Conservation (phyloP, 176 grass and related monocot species). For the Bonia amplexicaulis region DNA sequence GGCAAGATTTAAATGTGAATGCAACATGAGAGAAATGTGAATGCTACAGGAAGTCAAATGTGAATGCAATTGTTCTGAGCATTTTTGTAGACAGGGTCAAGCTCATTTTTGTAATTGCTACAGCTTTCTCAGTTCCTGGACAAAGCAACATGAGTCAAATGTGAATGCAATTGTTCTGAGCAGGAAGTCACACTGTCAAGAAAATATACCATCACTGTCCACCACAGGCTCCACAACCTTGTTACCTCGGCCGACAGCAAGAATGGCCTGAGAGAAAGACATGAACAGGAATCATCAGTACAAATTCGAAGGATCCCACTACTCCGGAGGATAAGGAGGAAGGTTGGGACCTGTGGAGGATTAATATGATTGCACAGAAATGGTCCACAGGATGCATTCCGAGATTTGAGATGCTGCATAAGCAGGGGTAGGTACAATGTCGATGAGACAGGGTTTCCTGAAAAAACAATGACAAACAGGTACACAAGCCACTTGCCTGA, state of each 20-base stretch:
- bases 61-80: too few species aligned
- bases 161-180: slow-evolving; percentile 7
- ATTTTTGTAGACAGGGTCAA: slow-evolving; percentile 84
- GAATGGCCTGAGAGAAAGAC: slow-evolving; percentile 62
- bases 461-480: slow-evolving; percentile 4
- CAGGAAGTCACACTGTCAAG: neutral
- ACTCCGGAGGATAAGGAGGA: neutral
- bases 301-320: slow-evolving; percentile 1
- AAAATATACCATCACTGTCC: slow-evolving; percentile 66
- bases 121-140: slow-evolving; percentile 72
- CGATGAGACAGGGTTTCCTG: neutral
- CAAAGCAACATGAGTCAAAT: slow-evolving; percentile 15
- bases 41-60: too few species aligned
- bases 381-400: slow-evolving; percentile 95
- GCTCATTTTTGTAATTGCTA: slow-evolving; percentile 78
- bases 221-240: slow-evolving; percentile 79
- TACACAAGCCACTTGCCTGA: slow-evolving; percentile 52
- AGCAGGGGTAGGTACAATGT: slow-evolving; percentile 10
- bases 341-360: slow-evolving; percentile 71
- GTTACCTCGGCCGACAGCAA: slow-evolving; percentile 83
- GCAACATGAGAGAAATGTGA: too few species aligned
- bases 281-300: slow-evolving; percentile 16
- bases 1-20: neutral
- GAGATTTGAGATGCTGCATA: slow-evolving; percentile 91
- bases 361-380: slow-evolving; percentile 99